phyloP scores from a whole-genome alignment of 495 filamentous ascomycete genomes.

The Penicillium robsamsonii region DNA sequence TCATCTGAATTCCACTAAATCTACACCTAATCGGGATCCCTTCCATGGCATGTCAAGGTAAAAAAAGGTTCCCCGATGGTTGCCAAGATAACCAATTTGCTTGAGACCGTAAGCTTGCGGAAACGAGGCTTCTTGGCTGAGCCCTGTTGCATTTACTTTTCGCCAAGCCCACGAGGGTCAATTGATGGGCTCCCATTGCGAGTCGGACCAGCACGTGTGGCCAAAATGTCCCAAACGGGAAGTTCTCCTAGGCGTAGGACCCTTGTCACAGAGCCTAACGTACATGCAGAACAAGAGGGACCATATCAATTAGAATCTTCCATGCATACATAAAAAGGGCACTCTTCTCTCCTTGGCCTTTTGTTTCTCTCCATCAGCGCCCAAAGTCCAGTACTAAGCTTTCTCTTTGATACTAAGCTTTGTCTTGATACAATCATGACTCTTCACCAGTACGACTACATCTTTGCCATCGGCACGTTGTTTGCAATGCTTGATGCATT shows the following conservation, averaged over 20 bases:
- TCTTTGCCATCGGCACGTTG: constrained; percentile 73
- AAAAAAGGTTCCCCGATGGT: neutral
- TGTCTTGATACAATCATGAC: neutral
- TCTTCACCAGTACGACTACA: constrained; percentile 62
- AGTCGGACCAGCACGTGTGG: constrained; percentile 11
- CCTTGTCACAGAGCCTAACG: neutral
- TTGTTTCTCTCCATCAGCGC: constrained; percentile 4
- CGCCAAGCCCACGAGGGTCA: neutral
- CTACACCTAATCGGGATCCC: neutral
- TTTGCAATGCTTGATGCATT: constrained; percentile 74
- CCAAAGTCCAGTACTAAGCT: neutral
- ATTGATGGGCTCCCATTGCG: constrained; percentile 3
- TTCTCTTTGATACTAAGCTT: neutral
- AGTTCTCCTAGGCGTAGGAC: neutral
- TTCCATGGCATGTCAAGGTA: neutral
- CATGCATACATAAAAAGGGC: constrained; percentile 12
- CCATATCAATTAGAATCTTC: neutral
- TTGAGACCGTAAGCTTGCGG: constrained; percentile 8
- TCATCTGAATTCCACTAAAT: neutral
- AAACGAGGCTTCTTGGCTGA: constrained; percentile 7
- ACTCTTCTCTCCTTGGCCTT: neutral
- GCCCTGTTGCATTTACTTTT: neutral
- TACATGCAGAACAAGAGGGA: neutral
- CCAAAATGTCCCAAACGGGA: constrained; percentile 1
- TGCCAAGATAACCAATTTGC: constrained; percentile 13